Evolutionary conservation across 225 moss, liverwort and hornwort species (phyloP), one percentile per base, ranked within the genome.

Genomic region (Lunularia cruciata): DNA sequence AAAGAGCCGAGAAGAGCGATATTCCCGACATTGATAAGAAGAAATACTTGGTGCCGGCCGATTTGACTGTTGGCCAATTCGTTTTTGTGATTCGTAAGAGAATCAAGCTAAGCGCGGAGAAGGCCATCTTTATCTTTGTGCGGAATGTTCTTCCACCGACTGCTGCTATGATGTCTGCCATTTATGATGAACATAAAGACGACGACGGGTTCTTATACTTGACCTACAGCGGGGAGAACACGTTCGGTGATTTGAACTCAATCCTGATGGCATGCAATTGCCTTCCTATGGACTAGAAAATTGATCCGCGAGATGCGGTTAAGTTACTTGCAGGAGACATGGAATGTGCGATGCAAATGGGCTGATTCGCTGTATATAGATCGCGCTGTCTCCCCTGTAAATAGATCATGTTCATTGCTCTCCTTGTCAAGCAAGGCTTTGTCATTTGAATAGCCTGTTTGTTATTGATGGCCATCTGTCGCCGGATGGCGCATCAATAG

Each of bases 11-110:
- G 38, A 89, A 87, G 79, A 84, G 83, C 16, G 94, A 89, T 5
- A 87, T 94, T 40, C 94, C 88, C 0, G 86, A 94, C 3, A 89
- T 94, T 27, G 94, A 89, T 47, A 91, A 94, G 87, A 91, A 89
- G 49, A 94, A 91, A 84, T 94, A 90, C 48, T 82, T 90, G 56
- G 93, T 94, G 43, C 88, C 90, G 34, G 90, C 85, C 36, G 93
- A 94, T 47, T 78, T 94, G 85, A 94, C 90, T 3, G 87, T 94
- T 19, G 90, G 93, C 42, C 93, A 94, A 56, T 94, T 94, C 39
- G 90, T 94, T 16, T 88, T 90, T 72, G 90, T 90, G 26, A 88
- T 90, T 57, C 85, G 90, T 23, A 90, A 94, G 79, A 85, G 88
- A 30, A 88, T 94, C 39, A 94, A 89, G 34, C 74, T 90, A 22